phyloP scores from a whole-genome alignment of 2,329 filamentous ascomycete genomes.

The Cryphonectria japonica region DNA sequence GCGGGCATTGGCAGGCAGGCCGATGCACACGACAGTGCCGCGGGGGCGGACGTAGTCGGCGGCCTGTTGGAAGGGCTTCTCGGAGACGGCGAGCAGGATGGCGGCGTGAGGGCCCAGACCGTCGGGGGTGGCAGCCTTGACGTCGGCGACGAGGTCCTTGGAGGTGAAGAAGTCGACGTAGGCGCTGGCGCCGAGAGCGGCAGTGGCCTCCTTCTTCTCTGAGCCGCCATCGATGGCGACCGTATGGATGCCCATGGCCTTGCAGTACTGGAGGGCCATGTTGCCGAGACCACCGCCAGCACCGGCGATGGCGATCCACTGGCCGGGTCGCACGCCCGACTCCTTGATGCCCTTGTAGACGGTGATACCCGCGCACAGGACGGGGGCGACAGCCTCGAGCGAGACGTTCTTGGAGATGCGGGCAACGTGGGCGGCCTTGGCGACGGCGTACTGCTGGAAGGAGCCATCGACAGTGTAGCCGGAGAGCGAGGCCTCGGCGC shows the following conservation, averaged over 20 bases:
- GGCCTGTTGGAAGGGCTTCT: constrained; percentile 96
- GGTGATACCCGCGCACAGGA: constrained; percentile 75
- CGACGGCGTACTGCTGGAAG: constrained; percentile 74
- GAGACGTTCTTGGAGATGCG: constrained; percentile 65
- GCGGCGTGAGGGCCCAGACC: constrained; percentile 87
- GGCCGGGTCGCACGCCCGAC: constrained; percentile 65
- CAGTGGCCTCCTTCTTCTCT: constrained; percentile 76
- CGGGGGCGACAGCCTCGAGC: constrained; percentile 67
- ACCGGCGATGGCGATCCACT: constrained; percentile 74
- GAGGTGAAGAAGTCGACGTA: constrained; percentile 82
- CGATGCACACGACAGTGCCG: constrained; percentile 86
- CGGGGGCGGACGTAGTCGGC: constrained; percentile 82
- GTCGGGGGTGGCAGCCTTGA: constrained; percentile 78
- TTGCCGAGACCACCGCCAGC: constrained; percentile 73
- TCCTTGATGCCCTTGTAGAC: constrained; percentile 80
- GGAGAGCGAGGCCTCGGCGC: constrained; percentile 64
- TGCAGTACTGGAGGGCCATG: constrained; percentile 83
- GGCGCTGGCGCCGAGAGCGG: constrained; percentile 68
- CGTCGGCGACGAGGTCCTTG: constrained; percentile 80
- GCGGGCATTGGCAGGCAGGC: constrained; percentile 79
- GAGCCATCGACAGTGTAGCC: constrained; percentile 75
- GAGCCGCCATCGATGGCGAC: constrained; percentile 84
- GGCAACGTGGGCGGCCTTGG: constrained; percentile 71
- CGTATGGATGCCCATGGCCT: constrained; percentile 81
- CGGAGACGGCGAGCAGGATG: constrained; percentile 80